Evolutionary conservation across 495 filamentous ascomycete species (phyloP).

Genomic region (Peziza echinospora): DNA sequence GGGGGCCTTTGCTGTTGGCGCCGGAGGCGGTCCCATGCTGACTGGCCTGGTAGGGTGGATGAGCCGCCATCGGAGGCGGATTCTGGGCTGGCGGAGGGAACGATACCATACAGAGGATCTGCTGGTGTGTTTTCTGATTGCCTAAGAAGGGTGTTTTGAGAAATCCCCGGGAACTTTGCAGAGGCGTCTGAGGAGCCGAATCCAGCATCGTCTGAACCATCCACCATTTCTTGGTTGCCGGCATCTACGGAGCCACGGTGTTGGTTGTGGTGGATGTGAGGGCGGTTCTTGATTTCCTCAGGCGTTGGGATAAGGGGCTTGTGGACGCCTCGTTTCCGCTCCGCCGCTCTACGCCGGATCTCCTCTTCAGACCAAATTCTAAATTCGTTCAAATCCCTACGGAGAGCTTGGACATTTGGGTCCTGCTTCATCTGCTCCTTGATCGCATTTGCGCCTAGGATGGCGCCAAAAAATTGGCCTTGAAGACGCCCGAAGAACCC

Average conservation of each 20-base stretch:
- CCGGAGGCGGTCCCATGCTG: neutral
- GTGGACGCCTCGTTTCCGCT: neutral
- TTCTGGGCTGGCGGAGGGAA: neutral
- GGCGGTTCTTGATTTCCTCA: neutral
- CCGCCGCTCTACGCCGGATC: neutral
- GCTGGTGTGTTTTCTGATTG: neutral
- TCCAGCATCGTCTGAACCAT: too few relatives aligned
- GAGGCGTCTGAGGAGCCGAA: neutral
- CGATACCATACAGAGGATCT: neutral
- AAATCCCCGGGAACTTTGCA: neutral
- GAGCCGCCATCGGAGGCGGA: neutral
- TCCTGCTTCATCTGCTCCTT: neutral
- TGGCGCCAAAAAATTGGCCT: neutral
- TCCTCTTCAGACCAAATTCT: neutral
- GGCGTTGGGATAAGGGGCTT: neutral
- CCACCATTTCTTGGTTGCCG: neutral
- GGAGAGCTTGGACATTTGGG: neutral
- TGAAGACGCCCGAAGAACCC: neutral
- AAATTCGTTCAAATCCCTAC: neutral
- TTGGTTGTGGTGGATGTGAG: neutral
- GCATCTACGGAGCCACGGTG: neutral
- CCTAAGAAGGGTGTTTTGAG: neutral
- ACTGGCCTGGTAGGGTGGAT: neutral
- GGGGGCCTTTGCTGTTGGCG: neutral
- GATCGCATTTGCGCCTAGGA: neutral